Evolutionary conservation across 1,284 basidiomycete species (phyloP).

Genomic region (Microstroma glucosiphilum): DNA sequence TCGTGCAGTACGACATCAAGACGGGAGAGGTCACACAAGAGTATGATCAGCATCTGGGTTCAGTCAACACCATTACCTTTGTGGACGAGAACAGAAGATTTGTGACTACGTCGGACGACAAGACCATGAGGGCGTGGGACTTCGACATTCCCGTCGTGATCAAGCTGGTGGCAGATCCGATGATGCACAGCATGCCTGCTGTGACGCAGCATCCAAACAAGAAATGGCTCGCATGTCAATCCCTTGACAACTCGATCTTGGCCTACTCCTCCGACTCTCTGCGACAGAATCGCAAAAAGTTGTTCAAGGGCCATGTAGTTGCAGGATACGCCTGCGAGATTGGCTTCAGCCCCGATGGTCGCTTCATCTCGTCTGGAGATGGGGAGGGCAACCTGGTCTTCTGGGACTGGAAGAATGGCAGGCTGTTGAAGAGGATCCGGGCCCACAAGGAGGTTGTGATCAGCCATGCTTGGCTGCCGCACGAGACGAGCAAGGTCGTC

Average conservation of each 20-base stretch:
- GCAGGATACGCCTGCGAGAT: constrained; percentile 95
- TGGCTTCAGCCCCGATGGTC: constrained; percentile 93
- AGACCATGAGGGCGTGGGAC: constrained; percentile 93
- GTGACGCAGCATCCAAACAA: constrained; percentile 87
- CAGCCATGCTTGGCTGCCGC: constrained; percentile 93
- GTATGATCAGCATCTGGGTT: constrained; percentile 96
- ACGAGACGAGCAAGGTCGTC: constrained; percentile 83
- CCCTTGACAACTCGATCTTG: constrained; percentile 94
- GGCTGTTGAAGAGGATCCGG: constrained; percentile 79
- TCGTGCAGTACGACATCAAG: constrained; percentile 95
- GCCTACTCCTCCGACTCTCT: constrained; percentile 90
- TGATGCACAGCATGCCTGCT: constrained; percentile 99
- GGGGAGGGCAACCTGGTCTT: constrained; percentile 90
- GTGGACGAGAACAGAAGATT: constrained; percentile 92
- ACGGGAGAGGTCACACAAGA: constrained; percentile 91
- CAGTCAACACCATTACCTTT: constrained; percentile 97
- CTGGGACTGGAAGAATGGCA: constrained; percentile 98
- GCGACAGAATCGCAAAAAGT: constrained; percentile 95
- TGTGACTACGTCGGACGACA: constrained; percentile 97
- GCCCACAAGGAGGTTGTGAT: constrained; percentile 93
- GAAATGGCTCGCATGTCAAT: constrained; percentile 95
- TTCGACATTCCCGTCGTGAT: constrained; percentile 92
- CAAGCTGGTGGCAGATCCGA: constrained; percentile 98
- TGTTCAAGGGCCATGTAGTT: constrained; percentile 90
- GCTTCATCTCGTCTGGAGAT: constrained; percentile 93